Evolutionary conservation across 2,329 filamentous ascomycete genomes (phyloP).

Genomic region (Beauveria sp.): DNA sequence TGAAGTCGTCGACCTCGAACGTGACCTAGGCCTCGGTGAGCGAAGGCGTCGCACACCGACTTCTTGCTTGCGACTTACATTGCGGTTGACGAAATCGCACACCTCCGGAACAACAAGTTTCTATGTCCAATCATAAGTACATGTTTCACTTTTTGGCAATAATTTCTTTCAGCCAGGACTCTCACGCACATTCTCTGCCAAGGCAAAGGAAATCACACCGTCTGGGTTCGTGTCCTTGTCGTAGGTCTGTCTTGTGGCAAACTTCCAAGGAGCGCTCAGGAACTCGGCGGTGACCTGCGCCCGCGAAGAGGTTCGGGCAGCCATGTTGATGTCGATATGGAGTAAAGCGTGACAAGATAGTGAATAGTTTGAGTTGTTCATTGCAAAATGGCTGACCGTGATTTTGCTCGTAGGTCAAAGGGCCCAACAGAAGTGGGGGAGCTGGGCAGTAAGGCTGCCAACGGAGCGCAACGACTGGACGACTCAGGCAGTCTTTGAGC

Average conservation of each 20-base stretch:
- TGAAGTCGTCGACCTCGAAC: constrained; percentile 23
- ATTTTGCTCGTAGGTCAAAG: constrained; percentile 4
- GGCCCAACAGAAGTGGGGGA: constrained; percentile 9
- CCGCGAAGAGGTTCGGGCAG: constrained; percentile 17
- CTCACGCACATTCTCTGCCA: constrained; percentile 38
- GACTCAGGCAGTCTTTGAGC: neutral
- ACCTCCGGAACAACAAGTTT: constrained; percentile 33
- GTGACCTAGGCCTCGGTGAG: constrained; percentile 16
- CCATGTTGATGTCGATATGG: neutral
- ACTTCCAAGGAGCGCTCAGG: constrained; percentile 25
- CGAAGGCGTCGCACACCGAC: neutral
- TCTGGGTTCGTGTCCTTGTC: constrained; percentile 28
- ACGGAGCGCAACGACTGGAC: neutral
- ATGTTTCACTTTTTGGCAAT: neutral
- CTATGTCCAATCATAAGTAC: constrained; percentile 14
- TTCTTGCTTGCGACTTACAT: constrained; percentile 19
- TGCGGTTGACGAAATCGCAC: constrained; percentile 20
- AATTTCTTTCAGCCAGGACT: neutral
- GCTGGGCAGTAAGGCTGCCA: too few relatives aligned
- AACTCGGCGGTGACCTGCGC: constrained; percentile 18
- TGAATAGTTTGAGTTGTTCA: neutral
- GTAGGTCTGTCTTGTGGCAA: constrained; percentile 27
- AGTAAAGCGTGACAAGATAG: neutral
- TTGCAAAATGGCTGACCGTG: neutral
- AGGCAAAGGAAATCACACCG: constrained; percentile 39